Evolutionary conservation across 257 asterid species (phyloP), one percentile per base, ranked within the genome.

Genomic region (Cruciata laevipes): DNA sequence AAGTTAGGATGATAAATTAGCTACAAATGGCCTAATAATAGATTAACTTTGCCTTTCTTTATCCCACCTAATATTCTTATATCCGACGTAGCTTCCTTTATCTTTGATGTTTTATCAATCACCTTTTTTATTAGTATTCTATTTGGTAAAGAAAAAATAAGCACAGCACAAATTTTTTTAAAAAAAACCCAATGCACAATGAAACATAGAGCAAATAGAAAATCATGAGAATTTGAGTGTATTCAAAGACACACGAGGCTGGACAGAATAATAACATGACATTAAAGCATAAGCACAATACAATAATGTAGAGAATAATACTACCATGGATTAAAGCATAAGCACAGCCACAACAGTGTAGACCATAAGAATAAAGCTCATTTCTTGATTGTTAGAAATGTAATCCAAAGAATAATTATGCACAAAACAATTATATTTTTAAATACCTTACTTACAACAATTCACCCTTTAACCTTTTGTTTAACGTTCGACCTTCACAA

Each of bases 61-160:
- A 42, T 13, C 51, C 18, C 18, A 70, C 71, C 68, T 31, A 76
- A 76, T 69, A 72, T 66, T 69, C 61, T 7, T 9, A 35, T 12
- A 13, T 31, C 35, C 30, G 7, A 32, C 11, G 18, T 55, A 66
- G 65, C 71, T 66, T 53, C 25, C 60, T n/a, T 53, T n/a, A n/a
- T 8, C 27, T 9, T 53, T 21, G 60, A 53, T 53, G 25, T 53
- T 53, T 47, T 7, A 42, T 14, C 55, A 47, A 2, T 2, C 12
- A 7, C 24, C 23, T 62, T n/a, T 4, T 42, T 42, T 17, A 42
- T 18, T 40, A 40, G 7, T 7, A 10, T 42, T 13, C 30, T 9
- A 62, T 63, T 33, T 32, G 66, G 27, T 24, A 13, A 23, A 33
- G 47, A 11, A 17, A 61, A 11, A 17, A 61, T 61, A 3, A 61